A percentile compares a stretch with the other conserved stretches of the same genome.
Evolutionary conservation across 345 rosid genomes (phyloP).

Genomic region (Pseudoturritis turrita): DNA sequence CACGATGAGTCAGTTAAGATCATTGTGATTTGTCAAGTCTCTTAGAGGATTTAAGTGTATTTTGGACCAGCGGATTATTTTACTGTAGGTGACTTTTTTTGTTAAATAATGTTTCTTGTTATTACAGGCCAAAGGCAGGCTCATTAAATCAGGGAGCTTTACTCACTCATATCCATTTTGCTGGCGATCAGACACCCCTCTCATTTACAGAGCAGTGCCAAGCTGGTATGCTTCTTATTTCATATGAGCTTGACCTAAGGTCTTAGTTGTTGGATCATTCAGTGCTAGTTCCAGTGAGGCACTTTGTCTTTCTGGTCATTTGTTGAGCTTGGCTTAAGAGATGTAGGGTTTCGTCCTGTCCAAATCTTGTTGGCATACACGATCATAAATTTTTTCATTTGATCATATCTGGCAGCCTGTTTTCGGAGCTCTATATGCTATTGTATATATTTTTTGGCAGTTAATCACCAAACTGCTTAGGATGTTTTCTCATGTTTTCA

Average conservation of each 20-base stretch:
- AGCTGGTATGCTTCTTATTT: slow-evolving; percentile 62
- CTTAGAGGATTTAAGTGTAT: slow-evolving; percentile 1
- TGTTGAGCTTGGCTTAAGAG: neutral
- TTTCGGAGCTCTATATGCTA: neutral
- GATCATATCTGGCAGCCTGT: neutral
- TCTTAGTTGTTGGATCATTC: slow-evolving; percentile 8
- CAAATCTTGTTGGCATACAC: neutral
- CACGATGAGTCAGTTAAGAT: neutral
- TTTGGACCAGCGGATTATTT: neutral
- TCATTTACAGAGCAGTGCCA: slow-evolving; percentile 92
- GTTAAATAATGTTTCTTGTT: neutral
- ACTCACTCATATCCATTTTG: slow-evolving; percentile 88
- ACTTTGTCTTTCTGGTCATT: neutral
- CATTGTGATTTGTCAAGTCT: neutral
- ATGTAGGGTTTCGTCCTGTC: neutral
- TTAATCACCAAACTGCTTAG: neutral
- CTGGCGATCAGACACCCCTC: slow-evolving; percentile 97
- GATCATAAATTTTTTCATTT: neutral
- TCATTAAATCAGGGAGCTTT: slow-evolving; percentile 78
- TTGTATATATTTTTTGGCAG: neutral
- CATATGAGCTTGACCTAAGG: slow-evolving; percentile 2
- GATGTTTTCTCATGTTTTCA: neutral
- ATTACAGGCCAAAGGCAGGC: slow-evolving; percentile 83
- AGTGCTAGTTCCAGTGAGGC: slow-evolving; percentile 10
- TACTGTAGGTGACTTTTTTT: neutral